Base-by-base conservation (phyloP, 164 flowering plant species). In the Vitis cinerea region DNA sequence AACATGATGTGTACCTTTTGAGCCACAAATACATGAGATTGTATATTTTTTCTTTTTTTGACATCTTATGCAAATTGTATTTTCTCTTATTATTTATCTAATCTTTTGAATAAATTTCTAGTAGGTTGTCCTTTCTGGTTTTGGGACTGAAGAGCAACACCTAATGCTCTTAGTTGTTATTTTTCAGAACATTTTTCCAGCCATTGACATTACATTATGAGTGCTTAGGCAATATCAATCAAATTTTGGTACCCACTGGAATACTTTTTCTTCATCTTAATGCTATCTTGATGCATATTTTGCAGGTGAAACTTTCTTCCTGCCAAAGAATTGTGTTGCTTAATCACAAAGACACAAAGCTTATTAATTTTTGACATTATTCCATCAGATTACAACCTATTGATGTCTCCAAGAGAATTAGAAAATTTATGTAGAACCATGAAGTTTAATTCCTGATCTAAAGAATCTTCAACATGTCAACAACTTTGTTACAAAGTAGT, bases 151-250 rank as follows among this genome's bases (percentile, higher is more conserved):
- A 49, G 98, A 92, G 4, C 89, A 86, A 71, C 99, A 92, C 80
- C 72, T 91, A 55, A 94, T 83, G 87, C 94, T 95, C 30, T 75
- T 90, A 6, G 86, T 96, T 2, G 77, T 86, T 44, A 86, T 91
- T 89, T 95, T 95, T 74, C 95, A 92, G 86, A 90, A 92, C 73
- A 94, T 94, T 64, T 92, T 94, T 75, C 99, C 97, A 17, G 75
- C 97, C 73, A 94, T 92, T 75, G 98, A 92, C 73, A 78, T 92
- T 50, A 91, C 73, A 91, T 97, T 57, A 98, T 94, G 74, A 84
- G 94, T 86, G 30, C 11, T 70, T 51, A 3, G 27, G 29, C 23
- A 27, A 30, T 63, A 5, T 19, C 14, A 60, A 30, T 13, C 15
- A 31, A 31, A 54, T 67, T 2, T 10, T 9, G 14, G 10, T 17